Evolutionary conservation across 2,329 filamentous ascomycete species (phyloP).

Genomic region (Bipolaris victoriae): DNA sequence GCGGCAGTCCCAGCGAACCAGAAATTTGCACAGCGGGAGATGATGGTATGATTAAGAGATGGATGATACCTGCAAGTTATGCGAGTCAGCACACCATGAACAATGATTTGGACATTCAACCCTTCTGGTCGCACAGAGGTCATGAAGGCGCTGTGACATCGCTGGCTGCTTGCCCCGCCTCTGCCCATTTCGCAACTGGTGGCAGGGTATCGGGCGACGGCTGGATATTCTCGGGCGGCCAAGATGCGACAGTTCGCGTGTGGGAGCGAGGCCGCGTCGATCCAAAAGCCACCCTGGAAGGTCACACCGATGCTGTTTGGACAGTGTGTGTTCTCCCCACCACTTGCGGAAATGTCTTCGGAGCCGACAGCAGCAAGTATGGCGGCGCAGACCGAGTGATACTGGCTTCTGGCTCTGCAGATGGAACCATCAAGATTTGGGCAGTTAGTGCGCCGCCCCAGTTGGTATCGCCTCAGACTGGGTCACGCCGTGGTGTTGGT

Average conservation of each 20-base stretch:
- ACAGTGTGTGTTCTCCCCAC: slow-evolving; percentile 89
- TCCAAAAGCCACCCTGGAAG: slow-evolving; percentile 91
- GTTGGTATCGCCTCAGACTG: slow-evolving; percentile 78
- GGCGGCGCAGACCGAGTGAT: slow-evolving; percentile 85
- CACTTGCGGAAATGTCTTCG: slow-evolving; percentile 80
- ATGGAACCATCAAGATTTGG: slow-evolving; percentile 93
- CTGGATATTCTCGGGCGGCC: slow-evolving; percentile 97
- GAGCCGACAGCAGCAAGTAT: slow-evolving; percentile 70
- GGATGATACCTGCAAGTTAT: slow-evolving; percentile 87
- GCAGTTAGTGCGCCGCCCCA: slow-evolving; percentile 90
- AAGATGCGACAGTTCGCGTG: slow-evolving; percentile 89
- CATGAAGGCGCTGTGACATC: slow-evolving; percentile 90
- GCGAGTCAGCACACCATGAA: slow-evolving; percentile 66
- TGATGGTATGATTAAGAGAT: slow-evolving; percentile 94
- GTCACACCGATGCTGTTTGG: slow-evolving; percentile 96
- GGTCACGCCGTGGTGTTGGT: slow-evolving; percentile 69
- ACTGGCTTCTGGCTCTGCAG: slow-evolving; percentile 88
- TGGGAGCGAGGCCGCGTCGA: slow-evolving; percentile 96
- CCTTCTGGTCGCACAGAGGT: slow-evolving; percentile 93
- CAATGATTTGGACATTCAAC: slow-evolving; percentile 86
- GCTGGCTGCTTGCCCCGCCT: slow-evolving; percentile 83
- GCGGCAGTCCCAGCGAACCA: slow-evolving; percentile 91
- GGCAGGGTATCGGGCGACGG: slow-evolving; percentile 89
- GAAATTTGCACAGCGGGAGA: slow-evolving; percentile 97
- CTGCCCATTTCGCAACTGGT: slow-evolving; percentile 86